Conservation (phyloP, 1,139 yeast species). For the Geotrichum aggregatum region DNA sequence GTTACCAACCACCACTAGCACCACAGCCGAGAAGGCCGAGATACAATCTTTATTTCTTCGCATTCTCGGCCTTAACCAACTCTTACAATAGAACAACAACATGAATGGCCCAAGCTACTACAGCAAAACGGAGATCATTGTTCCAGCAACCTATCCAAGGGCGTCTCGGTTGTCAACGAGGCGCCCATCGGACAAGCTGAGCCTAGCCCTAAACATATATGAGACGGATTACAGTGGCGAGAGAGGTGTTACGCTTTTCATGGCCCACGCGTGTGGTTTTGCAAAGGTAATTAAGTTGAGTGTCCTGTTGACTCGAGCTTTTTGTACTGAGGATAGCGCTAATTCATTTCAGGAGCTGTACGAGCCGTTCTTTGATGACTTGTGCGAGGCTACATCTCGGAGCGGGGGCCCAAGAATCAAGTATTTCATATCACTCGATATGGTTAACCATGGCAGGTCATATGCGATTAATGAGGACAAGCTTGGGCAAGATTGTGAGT, state of each 20-base stretch:
- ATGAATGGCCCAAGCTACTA: not conserved
- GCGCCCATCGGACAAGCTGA: constrained; percentile 13
- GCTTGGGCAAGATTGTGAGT: constrained; percentile 22
- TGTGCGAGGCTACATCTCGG: not conserved
- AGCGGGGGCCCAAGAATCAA: constrained; percentile 18
- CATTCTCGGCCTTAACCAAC: too few species aligned
- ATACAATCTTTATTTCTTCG: too few species aligned
- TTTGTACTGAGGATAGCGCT: not conserved
- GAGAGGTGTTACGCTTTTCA: constrained; percentile 11
- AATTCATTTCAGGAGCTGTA: constrained; percentile 12
- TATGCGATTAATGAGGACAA: constrained; percentile 20
- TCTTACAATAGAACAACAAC: not conserved
- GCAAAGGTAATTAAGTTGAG: constrained; percentile 3
- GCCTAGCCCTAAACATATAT: constrained; percentile 13
- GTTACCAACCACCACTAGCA: too few species aligned
- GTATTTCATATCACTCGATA: constrained; percentile 23
- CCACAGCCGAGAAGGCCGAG: too few species aligned
- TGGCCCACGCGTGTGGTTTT: constrained; percentile 20
- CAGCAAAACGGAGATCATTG: constrained; percentile 8
- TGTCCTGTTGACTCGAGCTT: not conserved
- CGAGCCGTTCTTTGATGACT: constrained; percentile 18
- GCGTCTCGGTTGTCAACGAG: constrained; percentile 15
- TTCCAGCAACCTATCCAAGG: constrained; percentile 21
- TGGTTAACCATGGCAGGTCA: constrained; percentile 24
- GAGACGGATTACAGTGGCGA: not conserved